Percentiles rank a stretch among this genome's conserved stretches.
phyloP scores from a whole-genome alignment of 306 rosid species.

The Arachis hypogaea region DNA sequence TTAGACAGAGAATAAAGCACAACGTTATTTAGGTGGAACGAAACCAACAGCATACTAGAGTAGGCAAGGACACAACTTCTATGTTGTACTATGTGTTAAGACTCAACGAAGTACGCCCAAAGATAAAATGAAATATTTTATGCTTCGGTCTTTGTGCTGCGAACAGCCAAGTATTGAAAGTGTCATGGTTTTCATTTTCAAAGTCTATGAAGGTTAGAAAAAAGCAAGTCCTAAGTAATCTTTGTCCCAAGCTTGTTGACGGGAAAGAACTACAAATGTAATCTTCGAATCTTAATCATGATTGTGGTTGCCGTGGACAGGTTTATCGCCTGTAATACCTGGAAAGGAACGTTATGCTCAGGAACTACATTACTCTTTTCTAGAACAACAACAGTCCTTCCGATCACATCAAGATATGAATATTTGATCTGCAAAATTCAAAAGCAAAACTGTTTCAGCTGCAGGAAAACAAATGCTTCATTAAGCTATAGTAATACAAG shows the following conservation, averaged over 20 bases:
- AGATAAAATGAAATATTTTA: not conserved
- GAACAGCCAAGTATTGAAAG: not conserved
- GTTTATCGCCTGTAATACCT: slow-evolving; percentile 55
- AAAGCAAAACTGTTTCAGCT: slow-evolving; percentile 34
- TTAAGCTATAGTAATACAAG: slow-evolving; percentile 10
- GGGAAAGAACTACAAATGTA: slow-evolving; percentile 16
- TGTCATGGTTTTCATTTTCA: slow-evolving; percentile 16
- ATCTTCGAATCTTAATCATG: slow-evolving; percentile 2
- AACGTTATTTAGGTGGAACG: not conserved
- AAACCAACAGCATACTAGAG: not conserved
- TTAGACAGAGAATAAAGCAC: slow-evolving; percentile 28
- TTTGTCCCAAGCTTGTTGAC: slow-evolving; percentile 10
- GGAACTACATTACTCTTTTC: slow-evolving; percentile 90
- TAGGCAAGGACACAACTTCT: not conserved
- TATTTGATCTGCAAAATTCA: slow-evolving; percentile 70
- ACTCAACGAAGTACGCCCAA: slow-evolving; percentile 8
- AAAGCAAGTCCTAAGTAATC: not conserved
- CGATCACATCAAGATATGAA: slow-evolving; percentile 91
- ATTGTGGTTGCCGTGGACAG: slow-evolving; percentile 1
- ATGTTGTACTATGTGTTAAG: not conserved
- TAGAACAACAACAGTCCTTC: slow-evolving; percentile 89
- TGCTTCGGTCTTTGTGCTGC: slow-evolving; percentile 2
- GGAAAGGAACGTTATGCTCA: slow-evolving; percentile 85
- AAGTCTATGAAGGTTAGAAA: slow-evolving; percentile 3
- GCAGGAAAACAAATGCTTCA: slow-evolving; percentile 31